Conservation (phyloP, 192 early-diverging fungal genomes). For the Coemansia sp. region DNA sequence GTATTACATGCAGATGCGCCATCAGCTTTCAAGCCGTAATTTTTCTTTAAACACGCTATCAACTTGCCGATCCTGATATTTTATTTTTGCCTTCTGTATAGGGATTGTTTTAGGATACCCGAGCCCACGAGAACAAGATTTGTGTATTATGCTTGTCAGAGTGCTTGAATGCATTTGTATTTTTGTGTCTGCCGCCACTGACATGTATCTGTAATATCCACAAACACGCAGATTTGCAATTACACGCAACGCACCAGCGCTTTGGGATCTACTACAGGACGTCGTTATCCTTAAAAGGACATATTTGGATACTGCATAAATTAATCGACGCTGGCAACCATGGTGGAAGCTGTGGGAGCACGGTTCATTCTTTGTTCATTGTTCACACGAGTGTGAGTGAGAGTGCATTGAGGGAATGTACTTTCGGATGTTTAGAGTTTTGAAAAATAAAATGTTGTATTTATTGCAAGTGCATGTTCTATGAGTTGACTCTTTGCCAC, state of each 20-base stretch:
- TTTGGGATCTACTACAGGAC: slow-evolving; percentile 12
- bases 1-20: background rate
- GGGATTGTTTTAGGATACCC: slow-evolving; percentile 6
- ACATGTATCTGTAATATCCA: background rate
- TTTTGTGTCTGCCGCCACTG: background rate
- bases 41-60: background rate
- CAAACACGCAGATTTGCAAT: background rate
- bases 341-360: background rate
- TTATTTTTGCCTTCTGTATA: background rate
- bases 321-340: slow-evolving; percentile 19
- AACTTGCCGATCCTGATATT: background rate
- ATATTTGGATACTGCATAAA: slow-evolving; percentile 40
- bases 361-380: slow-evolving; percentile 7
- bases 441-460: slow-evolving; percentile 3
- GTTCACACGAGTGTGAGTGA: slow-evolving; percentile 1
- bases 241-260: background rate
- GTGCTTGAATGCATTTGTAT: background rate
- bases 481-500: slow-evolving; percentile 4
- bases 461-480: slow-evolving; percentile 1
- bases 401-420: background rate
- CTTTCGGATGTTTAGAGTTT: slow-evolving; percentile 6
- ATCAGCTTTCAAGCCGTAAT: background rate
- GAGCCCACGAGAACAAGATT: slow-evolving; percentile 1
- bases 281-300: slow-evolving; percentile 13
- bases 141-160: background rate